Evolutionary conservation across 2,329 filamentous ascomycete species (phyloP), one percentile per base, ranked within the genome.

Genomic region (Fusarium sulawesiense): DNA sequence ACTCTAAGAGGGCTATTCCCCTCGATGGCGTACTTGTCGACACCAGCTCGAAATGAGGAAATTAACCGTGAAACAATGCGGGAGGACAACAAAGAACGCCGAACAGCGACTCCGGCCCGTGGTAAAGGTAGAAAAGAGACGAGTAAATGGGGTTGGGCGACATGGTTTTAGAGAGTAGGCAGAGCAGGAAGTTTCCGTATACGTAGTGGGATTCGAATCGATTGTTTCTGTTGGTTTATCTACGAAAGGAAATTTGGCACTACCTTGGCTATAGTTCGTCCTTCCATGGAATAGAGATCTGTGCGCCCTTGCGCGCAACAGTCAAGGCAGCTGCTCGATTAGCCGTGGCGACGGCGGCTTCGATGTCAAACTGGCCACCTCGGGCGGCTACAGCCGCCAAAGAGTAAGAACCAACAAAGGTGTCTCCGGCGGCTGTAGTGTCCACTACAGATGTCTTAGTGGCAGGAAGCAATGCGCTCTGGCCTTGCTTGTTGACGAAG

Each of bases 381-480:
- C 69, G 72, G n/a, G 76, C 77, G 55, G 77, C 84, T 41, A 93
- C 92, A 30, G 91, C 86, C 60, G 89, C 88, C 27, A 96, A 88
- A 4, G 93, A 92, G 78, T 97, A 97, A 23, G 89, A 92, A 3
- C 96, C 95, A 7, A 97, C 93, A 81, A 98, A 98, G 0, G 95
- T 98, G 79, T 98, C 95, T 0, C 95, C 95, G 7, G 96, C 96
- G 3, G 92, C 95, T 10, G 95, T 98, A 2, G 95, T 98, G 79
- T 98, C 95, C 7, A 98, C 89, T 3, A 98, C 95, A 21, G 79
- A 81, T 6, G 93, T 91, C 79, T 92, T 91, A 66, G 88, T 85
- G 0, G 92, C 93, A 4, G 82, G 78, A 7, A 94, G 80, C 69
- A 89, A 75, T 2, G 83, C 85, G 55, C 82, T 83, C 45, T 73